Evolutionary conservation across 23 red algal genomes (phyloP).

Genomic region (Gracilaria gracilis): DNA sequence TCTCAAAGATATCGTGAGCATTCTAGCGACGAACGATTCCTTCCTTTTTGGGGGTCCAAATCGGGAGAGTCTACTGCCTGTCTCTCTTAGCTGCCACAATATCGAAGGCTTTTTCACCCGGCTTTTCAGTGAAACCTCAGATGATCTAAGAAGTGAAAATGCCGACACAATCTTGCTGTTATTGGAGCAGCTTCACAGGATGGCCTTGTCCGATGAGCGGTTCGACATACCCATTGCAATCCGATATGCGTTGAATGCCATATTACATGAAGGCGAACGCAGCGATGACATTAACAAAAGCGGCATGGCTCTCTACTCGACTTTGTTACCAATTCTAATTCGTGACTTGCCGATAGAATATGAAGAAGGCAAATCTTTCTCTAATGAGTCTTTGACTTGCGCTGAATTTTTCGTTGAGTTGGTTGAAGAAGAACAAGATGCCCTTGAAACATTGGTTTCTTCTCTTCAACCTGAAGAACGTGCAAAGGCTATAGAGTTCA

Average conservation of each 20-base stretch:
- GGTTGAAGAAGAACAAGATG: constrained; percentile 14
- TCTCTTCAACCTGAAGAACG: constrained; percentile 39
- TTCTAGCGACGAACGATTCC: not conserved
- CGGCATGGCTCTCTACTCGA: constrained; percentile 60
- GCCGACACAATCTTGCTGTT: not conserved
- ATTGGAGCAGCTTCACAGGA: not conserved
- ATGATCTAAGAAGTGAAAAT: not conserved
- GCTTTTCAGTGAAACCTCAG: not conserved
- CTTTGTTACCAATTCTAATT: constrained; percentile 16
- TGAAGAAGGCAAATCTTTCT: not conserved
- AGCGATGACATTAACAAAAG: constrained; percentile 33
- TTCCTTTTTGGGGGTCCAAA: not conserved
- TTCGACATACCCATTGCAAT: constrained; percentile 48
- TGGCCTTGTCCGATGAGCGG: constrained; percentile 13
- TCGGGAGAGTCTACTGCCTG: not conserved
- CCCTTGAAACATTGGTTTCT: constrained; percentile 46
- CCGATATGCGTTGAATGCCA: constrained; percentile 28
- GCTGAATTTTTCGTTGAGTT: constrained; percentile 48
- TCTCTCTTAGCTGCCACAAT: constrained; percentile 46
- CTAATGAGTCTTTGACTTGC: not conserved
- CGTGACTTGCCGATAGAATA: constrained; percentile 24
- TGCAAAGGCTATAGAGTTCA: not conserved
- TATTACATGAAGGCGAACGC: constrained; percentile 10
- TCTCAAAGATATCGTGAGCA: not conserved
- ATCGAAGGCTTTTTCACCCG: constrained; percentile 20